Evolutionary conservation across 2,329 filamentous ascomycete genomes (phyloP).

Genomic region (Verticillium nonalfalfae): DNA sequence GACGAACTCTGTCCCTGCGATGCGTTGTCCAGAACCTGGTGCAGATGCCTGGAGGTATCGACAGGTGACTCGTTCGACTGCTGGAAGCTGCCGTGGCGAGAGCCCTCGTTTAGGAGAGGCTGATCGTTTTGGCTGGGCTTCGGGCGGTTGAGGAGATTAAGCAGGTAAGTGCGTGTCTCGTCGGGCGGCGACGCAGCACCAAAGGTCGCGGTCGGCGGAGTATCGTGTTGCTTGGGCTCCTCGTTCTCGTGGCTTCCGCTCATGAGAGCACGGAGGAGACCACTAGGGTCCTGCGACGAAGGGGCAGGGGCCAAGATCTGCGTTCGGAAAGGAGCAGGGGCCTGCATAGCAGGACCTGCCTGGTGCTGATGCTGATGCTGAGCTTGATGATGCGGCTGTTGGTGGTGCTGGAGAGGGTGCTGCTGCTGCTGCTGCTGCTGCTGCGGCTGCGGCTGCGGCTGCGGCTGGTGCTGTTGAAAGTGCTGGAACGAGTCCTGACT

Average conservation of each 20-base stretch:
- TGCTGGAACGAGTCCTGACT: conserved; percentile 7
- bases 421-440: conserved; percentile 14
- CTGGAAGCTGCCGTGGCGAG: conserved; percentile 31
- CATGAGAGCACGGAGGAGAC: conserved; percentile 55
- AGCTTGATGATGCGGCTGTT: conserved; percentile 11
- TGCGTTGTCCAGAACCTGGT: conserved; percentile 12
- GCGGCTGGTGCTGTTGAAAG: conserved; percentile 9
- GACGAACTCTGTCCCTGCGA: conserved; percentile 7
- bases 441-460: conserved; percentile 11
- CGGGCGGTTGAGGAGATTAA: conserved; percentile 77
- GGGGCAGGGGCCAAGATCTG: conserved; percentile 53
- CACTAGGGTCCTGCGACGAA: conserved; percentile 47
- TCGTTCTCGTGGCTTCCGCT: conserved; percentile 47
- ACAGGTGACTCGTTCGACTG: conserved; percentile 29
- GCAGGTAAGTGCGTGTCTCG: conserved; percentile 77
- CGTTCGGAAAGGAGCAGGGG: conserved; percentile 22
- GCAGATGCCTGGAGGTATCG: conserved; percentile 12
- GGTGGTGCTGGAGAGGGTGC: conserved; percentile 15
- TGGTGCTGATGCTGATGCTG: conserved; percentile 17
- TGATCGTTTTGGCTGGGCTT: conserved; percentile 57
- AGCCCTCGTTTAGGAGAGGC: conserved; percentile 31
- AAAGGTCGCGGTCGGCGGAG: conserved; percentile 29
- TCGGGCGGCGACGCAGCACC: conserved; percentile 46
- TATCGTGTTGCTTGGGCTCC: conserved; percentile 23
- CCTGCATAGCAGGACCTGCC: conserved; percentile 17